A percentile compares a stretch with the other conserved stretches of the same genome.
phyloP scores from a whole-genome alignment of 805 yeast species.

The Ogataea trehalophila region DNA sequence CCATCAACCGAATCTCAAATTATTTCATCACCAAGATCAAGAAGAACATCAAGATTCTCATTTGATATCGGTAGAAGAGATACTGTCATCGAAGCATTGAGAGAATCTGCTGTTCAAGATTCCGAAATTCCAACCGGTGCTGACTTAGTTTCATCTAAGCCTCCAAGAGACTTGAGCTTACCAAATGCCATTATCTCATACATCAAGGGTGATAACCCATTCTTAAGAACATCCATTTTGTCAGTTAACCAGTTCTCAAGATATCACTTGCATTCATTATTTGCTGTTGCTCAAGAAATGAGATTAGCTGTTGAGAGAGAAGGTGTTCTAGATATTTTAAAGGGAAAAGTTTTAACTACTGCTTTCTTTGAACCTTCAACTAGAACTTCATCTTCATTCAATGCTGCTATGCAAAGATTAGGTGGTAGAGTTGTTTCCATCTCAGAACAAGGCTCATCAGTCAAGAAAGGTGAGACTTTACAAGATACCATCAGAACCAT shows the following conservation, averaged over 20 bases:
- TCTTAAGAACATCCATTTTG: constrained; percentile 80
- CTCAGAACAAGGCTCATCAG: constrained; percentile 83
- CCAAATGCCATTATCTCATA: constrained; percentile 75
- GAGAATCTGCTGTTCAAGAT: constrained; percentile 34
- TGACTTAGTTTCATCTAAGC: constrained; percentile 68
- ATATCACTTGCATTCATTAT: constrained; percentile 84
- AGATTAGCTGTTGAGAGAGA: constrained; percentile 94
- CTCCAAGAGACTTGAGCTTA: constrained; percentile 65
- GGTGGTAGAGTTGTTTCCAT: constrained; percentile 96
- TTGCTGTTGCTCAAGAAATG: constrained; percentile 97
- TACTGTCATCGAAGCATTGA: constrained; percentile 27
- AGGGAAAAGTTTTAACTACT: constrained; percentile 88
- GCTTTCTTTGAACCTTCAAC: constrained; percentile 98
- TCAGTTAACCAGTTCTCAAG: constrained; percentile 87
- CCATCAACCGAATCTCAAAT: constrained; percentile 27
- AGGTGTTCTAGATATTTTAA: constrained; percentile 86
- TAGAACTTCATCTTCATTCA: constrained; percentile 93
- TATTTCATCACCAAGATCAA: constrained; percentile 30
- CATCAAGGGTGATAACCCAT: constrained; percentile 82
- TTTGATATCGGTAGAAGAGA: constrained; percentile 37
- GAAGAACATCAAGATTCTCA: constrained; percentile 48
- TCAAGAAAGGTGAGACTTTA: constrained; percentile 95
- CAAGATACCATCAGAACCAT: constrained; percentile 95
- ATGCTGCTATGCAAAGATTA: constrained; percentile 99
- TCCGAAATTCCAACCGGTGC: constrained; percentile 52